Base-by-base conservation (phyloP, 2,329 filamentous ascomycete species). In the Davidsoniella eucalypti region DNA sequence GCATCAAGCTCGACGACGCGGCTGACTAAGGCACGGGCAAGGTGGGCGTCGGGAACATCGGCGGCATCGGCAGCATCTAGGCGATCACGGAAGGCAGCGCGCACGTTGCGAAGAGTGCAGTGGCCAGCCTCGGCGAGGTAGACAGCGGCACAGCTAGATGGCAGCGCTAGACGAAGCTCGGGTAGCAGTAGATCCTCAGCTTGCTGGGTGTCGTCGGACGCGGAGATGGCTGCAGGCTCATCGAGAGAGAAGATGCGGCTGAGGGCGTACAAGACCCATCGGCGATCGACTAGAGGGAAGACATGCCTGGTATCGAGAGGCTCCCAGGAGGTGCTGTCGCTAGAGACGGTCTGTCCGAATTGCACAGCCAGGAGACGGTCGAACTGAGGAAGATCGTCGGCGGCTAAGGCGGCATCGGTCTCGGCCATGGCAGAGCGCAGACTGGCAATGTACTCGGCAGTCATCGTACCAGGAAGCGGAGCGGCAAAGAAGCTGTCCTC, bases 1-100 rank as follows among this genome's bases (percentile, higher is more conserved):
- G 78, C 74, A 57, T 87, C 83, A n/a, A 80, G 69, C 45, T 79
- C 70, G 1, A 74, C 71, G 37, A 87, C 65, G 42, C 79, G 69
- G 42, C 69, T 64, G 18, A 84, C 71, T 3, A 87, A 67, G 52
- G 82, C 76, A 33, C 75, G 74, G 9, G 78, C 70, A 12, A 74
- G 64, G 23, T 67, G 63, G 45, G 58, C 61, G 40, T 73, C 69
- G 0, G 63, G 59, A 10, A 66, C 61, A 40, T 73, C 69, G 36
- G 36, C 43, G 25, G 37, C 49, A 21, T 64, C 61, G 16, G 33
- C 39, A 12, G 46, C 51, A 23, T 64, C 61, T 16, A 71, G 63
- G 33, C 70, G 66, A 12, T 68, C 67, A 54, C 69, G 69, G 58
- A 82, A 73, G 1, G 76, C 74, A 2, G 74, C 69, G 56, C 71